Evolutionary conservation across 352 stramenopile genomes (phyloP), one percentile per base, ranked within the genome.

Genomic region (Pythium periplocum): DNA sequence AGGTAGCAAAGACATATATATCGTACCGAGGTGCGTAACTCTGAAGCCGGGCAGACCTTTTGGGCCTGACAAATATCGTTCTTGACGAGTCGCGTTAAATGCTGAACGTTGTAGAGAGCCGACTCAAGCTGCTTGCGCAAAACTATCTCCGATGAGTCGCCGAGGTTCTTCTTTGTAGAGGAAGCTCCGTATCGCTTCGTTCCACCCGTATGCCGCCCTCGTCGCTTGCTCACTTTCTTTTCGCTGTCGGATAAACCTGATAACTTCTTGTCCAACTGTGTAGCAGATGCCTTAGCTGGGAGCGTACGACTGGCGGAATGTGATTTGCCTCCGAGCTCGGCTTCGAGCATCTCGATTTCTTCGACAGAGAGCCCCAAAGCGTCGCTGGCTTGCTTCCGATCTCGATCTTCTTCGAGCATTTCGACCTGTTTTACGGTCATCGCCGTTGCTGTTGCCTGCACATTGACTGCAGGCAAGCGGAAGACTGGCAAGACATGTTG

Each of bases 401-500:
- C 77, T 1, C 67, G 57, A 33, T 84, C 78, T 39, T 80, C 71
- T 49, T 81, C 76, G 2, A 80, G 51, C 1, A 46, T 35, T 45
- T 82, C 64, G 3, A 81, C 59, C 48, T 86, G 64, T 37, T 75
- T 82, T 0, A 43, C 55, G 3, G 67, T 61, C 26, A 86, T 50
- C 43, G 55, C 54, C 4, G 40, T 69, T 5, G 77, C 75, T 4
- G 65, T 80, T 8, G 47, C 67, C 12, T 55, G 51, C 0, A 81
- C 66, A 45, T 83, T 83, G 17, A 93, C 79, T 1, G 56, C 71
- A 4, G 82, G 82, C 8, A 93, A 56, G 7, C 73, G 66, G 44
- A 93, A 93, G 30, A 93, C 76, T 4, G 82, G 82, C 4, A 93
- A 55, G 3, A 90, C 59, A 45, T 87, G 76, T 32, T 70, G 58